These are phyloP conservation scores for Leccinum boreale DNA, from an alignment of 768 basidiomycete species.

Conservation along the genomic window DNA sequence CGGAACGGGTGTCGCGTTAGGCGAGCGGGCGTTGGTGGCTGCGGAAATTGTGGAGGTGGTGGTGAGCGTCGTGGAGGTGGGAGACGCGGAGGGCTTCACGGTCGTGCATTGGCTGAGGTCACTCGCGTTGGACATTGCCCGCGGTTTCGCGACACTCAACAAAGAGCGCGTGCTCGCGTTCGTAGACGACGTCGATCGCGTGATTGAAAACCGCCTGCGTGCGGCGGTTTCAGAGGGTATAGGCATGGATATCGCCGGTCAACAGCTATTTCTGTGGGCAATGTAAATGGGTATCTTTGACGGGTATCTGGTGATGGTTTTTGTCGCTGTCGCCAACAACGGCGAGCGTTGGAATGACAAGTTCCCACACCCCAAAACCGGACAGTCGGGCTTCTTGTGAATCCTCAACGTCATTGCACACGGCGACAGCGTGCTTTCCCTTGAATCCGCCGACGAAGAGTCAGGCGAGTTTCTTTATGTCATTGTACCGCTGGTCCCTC, in stretches of 20 bases:
- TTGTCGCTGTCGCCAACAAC: constrained; percentile 18
- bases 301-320: neutral
- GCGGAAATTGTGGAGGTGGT: constrained; percentile 28
- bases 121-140: constrained; percentile 51
- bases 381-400: neutral
- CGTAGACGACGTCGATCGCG: constrained; percentile 36
- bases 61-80: constrained; percentile 23
- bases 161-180: constrained; percentile 36
- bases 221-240: constrained; percentile 54
- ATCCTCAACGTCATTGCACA: no score
- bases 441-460: neutral
- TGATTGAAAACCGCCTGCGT: constrained; percentile 37
- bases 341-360: constrained; percentile 10
- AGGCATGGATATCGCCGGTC: constrained; percentile 20
- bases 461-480: neutral
- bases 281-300: constrained; percentile 15
- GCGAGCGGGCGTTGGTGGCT: constrained; percentile 35
- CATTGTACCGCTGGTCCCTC: neutral
- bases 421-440: no score
- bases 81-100: constrained; percentile 35
- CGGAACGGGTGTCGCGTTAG: constrained; percentile 52
- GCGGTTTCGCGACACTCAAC: constrained; percentile 45
- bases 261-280: neutral
- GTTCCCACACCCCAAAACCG: constrained; percentile 19
- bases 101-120: constrained; percentile 49